Base-by-base conservation (phyloP, 306 rosid species). In the Rubus parviflorus region DNA sequence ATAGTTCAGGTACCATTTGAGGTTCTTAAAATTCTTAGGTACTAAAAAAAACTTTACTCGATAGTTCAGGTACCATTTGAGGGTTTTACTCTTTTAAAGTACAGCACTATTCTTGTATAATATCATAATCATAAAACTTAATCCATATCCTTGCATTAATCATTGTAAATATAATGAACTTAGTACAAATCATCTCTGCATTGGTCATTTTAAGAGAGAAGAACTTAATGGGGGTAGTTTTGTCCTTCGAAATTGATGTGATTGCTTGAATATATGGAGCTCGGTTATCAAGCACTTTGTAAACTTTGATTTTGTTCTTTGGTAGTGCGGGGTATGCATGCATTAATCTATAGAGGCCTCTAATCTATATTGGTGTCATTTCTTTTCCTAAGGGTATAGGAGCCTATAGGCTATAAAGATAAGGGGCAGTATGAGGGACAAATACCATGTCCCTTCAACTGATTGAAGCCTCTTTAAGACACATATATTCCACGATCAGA, bases 391-490 rank as follows among this genome's bases (percentile, higher is more conserved):
- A 35, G 43, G 20, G n/a, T 3, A 62, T 25, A 35, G 68, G n/a
- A 35, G n/a, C 40, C n/a, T 30, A 30, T 30, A 13, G n/a, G 6
- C 8, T 12, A 20, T 19, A 42, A 19, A 67, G 37, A 10, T 7
- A 20, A 43, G 11, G 22, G 30, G 46, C n/a, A 7, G 35, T 30
- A 10, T 7, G 22, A 43, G 11, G 22, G 30, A 53, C n/a, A 7
- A n/a, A n/a, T n/a, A n/a, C n/a, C n/a, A n/a, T 68, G 74, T 79
- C 74, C 37, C 68, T 40, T 35, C 75, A 74, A 48, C 40, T 58
- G 47, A 22, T 30, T 47, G 76, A 61, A 45, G 71, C 58, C 70
- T 72, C 62, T 72, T 46, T 68, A 12, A 30, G 4, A 23, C 57
- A 23, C 4, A 51, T 64, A 16, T 25, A 64, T 64, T 64, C 69